Conservation (phyloP, 768 basidiomycete species). For the Tephrocybe sp. region DNA sequence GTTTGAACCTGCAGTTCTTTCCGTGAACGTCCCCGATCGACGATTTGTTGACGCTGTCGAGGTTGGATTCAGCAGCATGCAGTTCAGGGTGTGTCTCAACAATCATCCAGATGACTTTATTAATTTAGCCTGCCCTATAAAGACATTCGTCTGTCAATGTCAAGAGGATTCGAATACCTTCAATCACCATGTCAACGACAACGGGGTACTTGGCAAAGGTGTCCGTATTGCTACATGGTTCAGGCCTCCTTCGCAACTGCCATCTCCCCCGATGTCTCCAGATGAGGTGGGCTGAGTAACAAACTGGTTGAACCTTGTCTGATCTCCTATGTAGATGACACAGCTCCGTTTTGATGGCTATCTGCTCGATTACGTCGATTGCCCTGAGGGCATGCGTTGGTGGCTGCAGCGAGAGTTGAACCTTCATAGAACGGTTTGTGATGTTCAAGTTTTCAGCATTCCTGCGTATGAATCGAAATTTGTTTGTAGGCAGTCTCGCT, state of each 20-base stretch:
- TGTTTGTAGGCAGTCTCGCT: conserved; percentile 61
- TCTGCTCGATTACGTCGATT: conserved; percentile 79
- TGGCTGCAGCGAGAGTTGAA: conserved; percentile 65
- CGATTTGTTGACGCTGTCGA: conserved; percentile 72
- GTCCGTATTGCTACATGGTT: conserved; percentile 70
- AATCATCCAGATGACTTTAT: not conserved
- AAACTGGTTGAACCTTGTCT: not conserved
- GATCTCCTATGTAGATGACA: conserved; percentile 45
- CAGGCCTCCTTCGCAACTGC: conserved; percentile 41
- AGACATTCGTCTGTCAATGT: conserved; percentile 88
- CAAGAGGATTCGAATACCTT: conserved; percentile 78
- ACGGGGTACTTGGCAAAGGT: conserved; percentile 49
- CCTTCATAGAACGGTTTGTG: conserved; percentile 72
- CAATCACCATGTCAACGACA: conserved; percentile 68
- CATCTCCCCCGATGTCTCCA: conserved; percentile 52
- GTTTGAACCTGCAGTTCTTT: conserved; percentile 83
- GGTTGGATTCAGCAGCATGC: conserved; percentile 56
- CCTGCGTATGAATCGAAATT: not conserved
- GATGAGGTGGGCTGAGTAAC: conserved; percentile 49
- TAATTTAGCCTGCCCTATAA: not conserved
- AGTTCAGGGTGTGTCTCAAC: conserved; percentile 60
- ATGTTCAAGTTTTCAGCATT: not conserved
- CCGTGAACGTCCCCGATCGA: conserved; percentile 65
- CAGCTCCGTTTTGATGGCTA: conserved; percentile 76
- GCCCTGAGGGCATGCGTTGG: conserved; percentile 70